phyloP scores from a whole-genome alignment of 148 eudicot species.

The Arctostaphylos glauca region DNA sequence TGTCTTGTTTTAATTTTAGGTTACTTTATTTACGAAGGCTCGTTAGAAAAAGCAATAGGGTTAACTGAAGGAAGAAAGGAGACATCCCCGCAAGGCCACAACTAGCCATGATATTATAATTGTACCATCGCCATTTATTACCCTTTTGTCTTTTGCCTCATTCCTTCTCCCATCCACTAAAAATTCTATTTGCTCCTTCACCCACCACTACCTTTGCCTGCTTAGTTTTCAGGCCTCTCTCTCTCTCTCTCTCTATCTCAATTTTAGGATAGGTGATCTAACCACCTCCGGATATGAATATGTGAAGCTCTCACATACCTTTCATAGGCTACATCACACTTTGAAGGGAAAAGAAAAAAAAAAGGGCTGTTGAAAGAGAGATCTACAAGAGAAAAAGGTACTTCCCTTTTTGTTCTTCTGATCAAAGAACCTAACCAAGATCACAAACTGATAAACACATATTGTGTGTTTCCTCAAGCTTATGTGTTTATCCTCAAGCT shows the following conservation, averaged over 20 bases:
- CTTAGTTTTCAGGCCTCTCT: constrained; percentile 16
- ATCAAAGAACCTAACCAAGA: constrained; percentile 8
- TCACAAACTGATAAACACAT: neutral
- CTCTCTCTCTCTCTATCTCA: constrained; percentile 6
- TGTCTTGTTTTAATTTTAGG: too few relatives aligned
- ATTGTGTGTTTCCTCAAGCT: neutral
- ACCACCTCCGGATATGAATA: neutral
- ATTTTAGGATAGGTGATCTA: constrained; percentile 35
- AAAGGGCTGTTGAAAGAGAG: neutral
- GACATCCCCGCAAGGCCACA: constrained; percentile 8
- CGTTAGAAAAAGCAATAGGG: neutral
- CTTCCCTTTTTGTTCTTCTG: constrained; percentile 18
- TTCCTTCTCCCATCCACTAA: constrained; percentile 33
- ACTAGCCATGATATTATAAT: constrained; percentile 20
- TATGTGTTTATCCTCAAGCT: neutral
- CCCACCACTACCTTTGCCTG: constrained; percentile 31
- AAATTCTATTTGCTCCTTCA: constrained; percentile 38
- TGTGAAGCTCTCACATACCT: constrained; percentile 3
- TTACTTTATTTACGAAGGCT: neutral
- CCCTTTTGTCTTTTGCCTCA: constrained; percentile 35
- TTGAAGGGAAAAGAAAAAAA: neutral
- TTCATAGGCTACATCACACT: neutral
- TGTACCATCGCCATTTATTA: constrained; percentile 36
- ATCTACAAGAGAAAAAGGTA: constrained; percentile 13
- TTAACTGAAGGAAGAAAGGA: neutral